phyloP scores from a whole-genome alignment of 1,284 basidiomycete genomes.

The Gastroboletus turbinatus region DNA sequence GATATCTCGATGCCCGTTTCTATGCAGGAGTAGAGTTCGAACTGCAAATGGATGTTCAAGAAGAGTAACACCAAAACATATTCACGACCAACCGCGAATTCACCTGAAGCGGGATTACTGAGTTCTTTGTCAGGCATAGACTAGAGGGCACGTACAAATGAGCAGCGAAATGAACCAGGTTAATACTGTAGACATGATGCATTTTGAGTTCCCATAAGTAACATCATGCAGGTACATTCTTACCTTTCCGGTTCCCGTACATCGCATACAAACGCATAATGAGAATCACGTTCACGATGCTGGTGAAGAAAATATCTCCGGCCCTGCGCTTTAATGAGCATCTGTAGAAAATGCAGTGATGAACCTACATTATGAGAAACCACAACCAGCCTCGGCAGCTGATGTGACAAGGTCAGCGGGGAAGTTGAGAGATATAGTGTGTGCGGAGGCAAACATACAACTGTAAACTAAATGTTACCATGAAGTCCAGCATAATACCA shows the following conservation, averaged over 20 bases:
- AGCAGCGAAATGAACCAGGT: background rate
- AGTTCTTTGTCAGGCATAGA: background rate
- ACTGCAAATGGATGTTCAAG: background rate
- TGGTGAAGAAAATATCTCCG: conserved; percentile 4
- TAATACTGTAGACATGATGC: background rate
- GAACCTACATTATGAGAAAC: background rate
- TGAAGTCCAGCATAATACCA: background rate
- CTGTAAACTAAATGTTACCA: background rate
- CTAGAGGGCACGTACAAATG: background rate
- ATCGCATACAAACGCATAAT: conserved; percentile 7
- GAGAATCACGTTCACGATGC: conserved; percentile 4
- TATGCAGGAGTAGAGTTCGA: conserved; percentile 2
- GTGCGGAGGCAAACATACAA: background rate
- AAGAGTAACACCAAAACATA: background rate
- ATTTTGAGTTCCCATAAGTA: background rate
- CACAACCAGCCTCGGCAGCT: conserved; percentile 3
- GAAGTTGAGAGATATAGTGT: background rate
- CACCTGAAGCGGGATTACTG: background rate
- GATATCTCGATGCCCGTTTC: background rate
- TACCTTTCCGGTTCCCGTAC: conserved; percentile 6
- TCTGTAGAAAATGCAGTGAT: too few species aligned
- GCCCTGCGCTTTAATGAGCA: background rate
- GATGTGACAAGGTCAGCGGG: background rate
- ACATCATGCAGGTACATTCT: background rate
- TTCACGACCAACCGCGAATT: background rate